Evolutionary conservation across 129 eudicot species (phyloP).

Genomic region (Artemisia argyi): DNA sequence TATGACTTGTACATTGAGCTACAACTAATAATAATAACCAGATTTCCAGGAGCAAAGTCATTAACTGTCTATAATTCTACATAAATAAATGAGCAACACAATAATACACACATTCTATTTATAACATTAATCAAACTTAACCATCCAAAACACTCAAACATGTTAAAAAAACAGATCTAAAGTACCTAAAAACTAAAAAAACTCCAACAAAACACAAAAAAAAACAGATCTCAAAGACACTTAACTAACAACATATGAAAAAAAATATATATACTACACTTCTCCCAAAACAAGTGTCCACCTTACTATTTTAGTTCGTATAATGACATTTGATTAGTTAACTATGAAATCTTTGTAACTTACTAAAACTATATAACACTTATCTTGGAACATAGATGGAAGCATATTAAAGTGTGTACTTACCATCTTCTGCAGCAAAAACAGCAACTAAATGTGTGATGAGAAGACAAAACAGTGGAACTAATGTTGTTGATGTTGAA

Average conservation of each 20-base stretch:
- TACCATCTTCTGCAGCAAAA: constrained; percentile 31
- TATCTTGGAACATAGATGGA: no score
- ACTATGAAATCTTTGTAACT: no score
- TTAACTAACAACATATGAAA: neutral
- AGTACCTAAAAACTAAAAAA: constrained; percentile 5
- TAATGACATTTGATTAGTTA: no score
- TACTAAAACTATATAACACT: no score
- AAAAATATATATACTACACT: no score
- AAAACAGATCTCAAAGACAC: constrained; percentile 8
- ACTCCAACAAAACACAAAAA: neutral
- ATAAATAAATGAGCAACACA: neutral
- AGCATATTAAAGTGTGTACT: neutral
- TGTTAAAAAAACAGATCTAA: constrained; percentile 3
- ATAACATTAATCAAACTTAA: constrained; percentile 1
- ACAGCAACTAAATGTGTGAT: constrained; percentile 4
- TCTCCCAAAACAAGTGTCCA: constrained; percentile 1
- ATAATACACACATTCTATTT: constrained; percentile 8
- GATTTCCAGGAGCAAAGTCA: neutral
- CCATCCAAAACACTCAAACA: neutral
- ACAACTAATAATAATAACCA: constrained; percentile 9
- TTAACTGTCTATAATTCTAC: neutral
- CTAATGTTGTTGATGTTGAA: constrained; percentile 8
- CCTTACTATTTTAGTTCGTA: no score
- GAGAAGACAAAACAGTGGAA: constrained; percentile 24
- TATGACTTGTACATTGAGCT: constrained; percentile 30